These are phyloP conservation scores for Flaveria ramosissima DNA, from an alignment of 129 eudicot species.

Conservation along the genomic window DNA sequence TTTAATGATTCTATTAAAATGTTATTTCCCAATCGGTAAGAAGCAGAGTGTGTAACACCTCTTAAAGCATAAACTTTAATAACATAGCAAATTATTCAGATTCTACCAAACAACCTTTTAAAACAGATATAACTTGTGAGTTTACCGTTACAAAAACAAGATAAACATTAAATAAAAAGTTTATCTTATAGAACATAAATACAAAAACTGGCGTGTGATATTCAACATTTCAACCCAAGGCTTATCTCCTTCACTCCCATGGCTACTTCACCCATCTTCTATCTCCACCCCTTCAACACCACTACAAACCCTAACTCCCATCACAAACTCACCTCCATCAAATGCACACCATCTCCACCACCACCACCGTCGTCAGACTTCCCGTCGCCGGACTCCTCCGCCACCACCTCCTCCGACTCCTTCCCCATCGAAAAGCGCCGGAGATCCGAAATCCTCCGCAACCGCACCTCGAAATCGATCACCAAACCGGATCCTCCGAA, in stretches of 20 bases:
- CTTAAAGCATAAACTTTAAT: no score
- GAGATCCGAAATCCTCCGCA: constrained; percentile 62
- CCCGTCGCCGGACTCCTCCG: constrained; percentile 35
- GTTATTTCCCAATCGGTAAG: no score
- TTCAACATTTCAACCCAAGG: neutral
- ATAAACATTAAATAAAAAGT: no score
- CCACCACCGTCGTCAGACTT: constrained; percentile 22
- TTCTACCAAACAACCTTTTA: no score
- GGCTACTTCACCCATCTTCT: constrained; percentile 47
- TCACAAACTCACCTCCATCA: constrained; percentile 25
- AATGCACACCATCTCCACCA: constrained; percentile 40
- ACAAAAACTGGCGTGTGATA: no score
- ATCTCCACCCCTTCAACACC: constrained; percentile 30
- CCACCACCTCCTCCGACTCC: constrained; percentile 48
- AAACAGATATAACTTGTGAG: no score
- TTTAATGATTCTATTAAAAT: no score
- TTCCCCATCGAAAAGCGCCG: constrained; percentile 79
- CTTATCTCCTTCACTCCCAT: constrained; percentile 6
- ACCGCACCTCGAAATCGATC: constrained; percentile 45
- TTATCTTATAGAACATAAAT: no score
- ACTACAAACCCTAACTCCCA: constrained; percentile 10
- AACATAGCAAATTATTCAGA: no score
- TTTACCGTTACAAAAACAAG: no score
- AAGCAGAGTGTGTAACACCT: no score
- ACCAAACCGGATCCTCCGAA: constrained; percentile 70